phyloP scores from a whole-genome alignment of 805 yeast species.

The Wickerhamomyces subpelliculosus region DNA sequence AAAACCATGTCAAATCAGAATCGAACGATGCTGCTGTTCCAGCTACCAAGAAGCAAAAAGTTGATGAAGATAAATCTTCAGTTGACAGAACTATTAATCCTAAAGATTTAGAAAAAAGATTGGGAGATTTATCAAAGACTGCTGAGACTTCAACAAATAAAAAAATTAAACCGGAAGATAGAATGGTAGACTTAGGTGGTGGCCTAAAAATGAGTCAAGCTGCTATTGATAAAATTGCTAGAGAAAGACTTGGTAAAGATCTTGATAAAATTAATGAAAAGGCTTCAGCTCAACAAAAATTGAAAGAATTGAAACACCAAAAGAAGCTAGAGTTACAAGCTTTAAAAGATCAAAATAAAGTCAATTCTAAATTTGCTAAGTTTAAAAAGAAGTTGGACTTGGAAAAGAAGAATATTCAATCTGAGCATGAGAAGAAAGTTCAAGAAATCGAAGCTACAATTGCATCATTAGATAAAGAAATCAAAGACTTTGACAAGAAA shows the following conservation, averaged over 20 bases:
- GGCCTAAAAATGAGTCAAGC: constrained; percentile 22
- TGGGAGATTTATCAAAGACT: background rate
- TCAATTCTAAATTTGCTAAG: constrained; percentile 18
- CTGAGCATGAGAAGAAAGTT: constrained; percentile 11
- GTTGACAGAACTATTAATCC: too few species aligned
- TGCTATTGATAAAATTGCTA: constrained; percentile 20
- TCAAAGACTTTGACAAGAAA: constrained; percentile 13
- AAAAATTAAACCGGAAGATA: constrained; percentile 11
- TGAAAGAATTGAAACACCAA: constrained; percentile 18
- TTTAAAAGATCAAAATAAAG: constrained; percentile 18
- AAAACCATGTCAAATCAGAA: too few species aligned
- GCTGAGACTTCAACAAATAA: constrained; percentile 3
- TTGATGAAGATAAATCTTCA: background rate
- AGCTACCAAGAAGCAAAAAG: background rate
- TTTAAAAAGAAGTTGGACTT: constrained; percentile 21
- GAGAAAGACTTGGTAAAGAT: constrained; percentile 14
- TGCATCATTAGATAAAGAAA: constrained; percentile 13
- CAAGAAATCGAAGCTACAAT: constrained; percentile 17
- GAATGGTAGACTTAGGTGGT: constrained; percentile 21
- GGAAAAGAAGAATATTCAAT: constrained; percentile 13
- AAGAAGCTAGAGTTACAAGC: constrained; percentile 20
- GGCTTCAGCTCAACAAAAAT: constrained; percentile 18
- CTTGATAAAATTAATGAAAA: constrained; percentile 15
- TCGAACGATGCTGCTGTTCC: too few species aligned
- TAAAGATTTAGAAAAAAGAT: background rate